Evolutionary conservation across 139 green algal genomes (phyloP).

Genomic region (Micractinium sp.): DNA sequence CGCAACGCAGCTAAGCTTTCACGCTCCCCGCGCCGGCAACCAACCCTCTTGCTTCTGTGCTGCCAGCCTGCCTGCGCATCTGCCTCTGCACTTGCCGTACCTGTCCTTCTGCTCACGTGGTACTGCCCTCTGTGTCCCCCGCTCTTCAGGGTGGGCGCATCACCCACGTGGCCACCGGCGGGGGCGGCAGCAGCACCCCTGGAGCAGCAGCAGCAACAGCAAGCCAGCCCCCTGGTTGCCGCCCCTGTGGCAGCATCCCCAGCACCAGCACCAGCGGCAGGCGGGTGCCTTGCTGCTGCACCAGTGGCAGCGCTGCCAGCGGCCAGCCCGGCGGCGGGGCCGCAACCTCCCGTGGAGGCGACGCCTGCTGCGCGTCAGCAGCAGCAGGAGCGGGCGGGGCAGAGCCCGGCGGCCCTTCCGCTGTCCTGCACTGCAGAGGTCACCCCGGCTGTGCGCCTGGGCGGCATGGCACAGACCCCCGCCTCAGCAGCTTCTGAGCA

Average conservation of each 20-base stretch:
- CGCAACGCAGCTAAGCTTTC: neutral
- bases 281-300: too few relatives aligned
- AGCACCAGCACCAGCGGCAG: constrained; percentile 9
- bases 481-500: neutral
- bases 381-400: neutral
- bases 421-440: neutral
- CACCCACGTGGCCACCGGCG: neutral
- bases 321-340: neutral
- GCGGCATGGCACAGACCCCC: neutral
- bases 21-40: neutral
- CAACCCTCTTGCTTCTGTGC: too few relatives aligned
- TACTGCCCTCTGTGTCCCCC: neutral
- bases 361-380: neutral
- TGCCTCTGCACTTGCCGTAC: neutral
- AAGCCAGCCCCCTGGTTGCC: neutral
- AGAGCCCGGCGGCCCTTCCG: neutral
- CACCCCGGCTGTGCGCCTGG: constrained; percentile 3
- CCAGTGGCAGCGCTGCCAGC: neutral
- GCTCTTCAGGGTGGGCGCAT: neutral
- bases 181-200: neutral
- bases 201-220: constrained; percentile 3
- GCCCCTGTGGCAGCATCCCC: neutral
- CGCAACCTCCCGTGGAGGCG: neutral
- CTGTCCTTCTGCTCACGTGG: neutral
- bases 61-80: neutral